Evolutionary conservation across 495 filamentous ascomycete genomes (phyloP).

Genomic region (Aspergillus campestris): DNA sequence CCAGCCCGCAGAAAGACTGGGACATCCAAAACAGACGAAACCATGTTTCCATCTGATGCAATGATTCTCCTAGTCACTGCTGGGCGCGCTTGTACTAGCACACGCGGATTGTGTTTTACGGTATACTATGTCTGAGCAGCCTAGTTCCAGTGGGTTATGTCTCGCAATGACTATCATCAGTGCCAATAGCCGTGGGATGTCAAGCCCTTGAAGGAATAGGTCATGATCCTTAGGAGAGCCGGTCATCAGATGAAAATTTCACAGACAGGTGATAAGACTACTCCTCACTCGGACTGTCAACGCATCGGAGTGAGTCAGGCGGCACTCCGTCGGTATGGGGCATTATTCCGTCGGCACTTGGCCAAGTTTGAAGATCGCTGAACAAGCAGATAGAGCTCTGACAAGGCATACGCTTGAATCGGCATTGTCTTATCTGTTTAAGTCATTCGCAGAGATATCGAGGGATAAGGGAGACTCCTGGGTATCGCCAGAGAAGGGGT

Average conservation of each 20-base stretch:
- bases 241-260: too few relatives aligned
- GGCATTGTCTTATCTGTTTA: slow-evolving; percentile 35
- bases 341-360: too few relatives aligned
- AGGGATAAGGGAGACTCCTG: not conserved
- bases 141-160: slow-evolving; percentile 69
- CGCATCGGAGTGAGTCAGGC: too few relatives aligned
- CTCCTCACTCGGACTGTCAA: too few relatives aligned
- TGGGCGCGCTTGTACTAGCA: slow-evolving; percentile 69
- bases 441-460: slow-evolving; percentile 18
- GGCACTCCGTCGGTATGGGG: too few relatives aligned
- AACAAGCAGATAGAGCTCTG: slow-evolving; percentile 25
- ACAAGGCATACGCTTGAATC: slow-evolving; percentile 61
- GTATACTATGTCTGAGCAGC: slow-evolving; percentile 76
- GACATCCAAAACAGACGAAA: slow-evolving; percentile 1
- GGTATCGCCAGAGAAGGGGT: slow-evolving; percentile 50
- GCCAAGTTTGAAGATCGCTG: not conserved
- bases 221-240: too few relatives aligned
- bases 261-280: too few relatives aligned
- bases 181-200: slow-evolving; percentile 49
- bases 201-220: too few relatives aligned
- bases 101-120: slow-evolving; percentile 67
- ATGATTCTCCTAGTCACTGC: slow-evolving; percentile 55
- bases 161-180: slow-evolving; percentile 73
- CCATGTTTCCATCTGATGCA: slow-evolving; percentile 48
- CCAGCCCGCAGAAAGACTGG: slow-evolving; percentile 15